A percentile compares a stretch with the other conserved stretches of the same genome.
Conservation (phyloP, 2,329 filamentous ascomycete genomes). For the Pseudocercospora fijiensis region DNA sequence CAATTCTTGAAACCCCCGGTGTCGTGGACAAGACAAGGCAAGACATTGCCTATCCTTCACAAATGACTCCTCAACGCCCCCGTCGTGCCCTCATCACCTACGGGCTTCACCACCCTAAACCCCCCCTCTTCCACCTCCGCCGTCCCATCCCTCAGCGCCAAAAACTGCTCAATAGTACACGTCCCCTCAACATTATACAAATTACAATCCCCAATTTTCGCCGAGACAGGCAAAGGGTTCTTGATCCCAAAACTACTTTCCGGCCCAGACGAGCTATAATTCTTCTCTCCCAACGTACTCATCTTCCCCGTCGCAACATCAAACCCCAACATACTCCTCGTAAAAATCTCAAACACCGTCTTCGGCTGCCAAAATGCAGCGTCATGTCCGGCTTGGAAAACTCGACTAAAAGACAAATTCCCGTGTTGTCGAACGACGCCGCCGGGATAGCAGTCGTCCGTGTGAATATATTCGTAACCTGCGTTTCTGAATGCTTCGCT, state of each 20-base stretch:
- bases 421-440: slow-evolving; percentile 39
- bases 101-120: slow-evolving; percentile 42
- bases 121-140: slow-evolving; percentile 45
- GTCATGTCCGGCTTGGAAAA: slow-evolving; percentile 39
- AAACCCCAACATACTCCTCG: slow-evolving; percentile 50
- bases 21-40: too few species aligned
- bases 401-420: slow-evolving; percentile 38
- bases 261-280: slow-evolving; percentile 46
- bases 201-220: slow-evolving; percentile 44
- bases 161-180: slow-evolving; percentile 49
- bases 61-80: neutral
- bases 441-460: slow-evolving; percentile 31
- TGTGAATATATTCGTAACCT: slow-evolving; percentile 36
- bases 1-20: too few species aligned
- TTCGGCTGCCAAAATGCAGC: slow-evolving; percentile 52
- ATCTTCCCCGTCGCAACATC: slow-evolving; percentile 57
- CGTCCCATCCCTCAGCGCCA: slow-evolving; percentile 46
- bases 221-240: slow-evolving; percentile 44
- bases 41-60: neutral
- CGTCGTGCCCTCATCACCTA: neutral
- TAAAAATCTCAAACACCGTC: slow-evolving; percentile 56
- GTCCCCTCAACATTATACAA: slow-evolving; percentile 40
- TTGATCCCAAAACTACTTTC: slow-evolving; percentile 45
- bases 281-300: slow-evolving; percentile 40
- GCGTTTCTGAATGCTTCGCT: slow-evolving; percentile 27